Evolutionary conservation across 495 filamentous ascomycete species (phyloP).

Genomic region (Pyronema domesticum): DNA sequence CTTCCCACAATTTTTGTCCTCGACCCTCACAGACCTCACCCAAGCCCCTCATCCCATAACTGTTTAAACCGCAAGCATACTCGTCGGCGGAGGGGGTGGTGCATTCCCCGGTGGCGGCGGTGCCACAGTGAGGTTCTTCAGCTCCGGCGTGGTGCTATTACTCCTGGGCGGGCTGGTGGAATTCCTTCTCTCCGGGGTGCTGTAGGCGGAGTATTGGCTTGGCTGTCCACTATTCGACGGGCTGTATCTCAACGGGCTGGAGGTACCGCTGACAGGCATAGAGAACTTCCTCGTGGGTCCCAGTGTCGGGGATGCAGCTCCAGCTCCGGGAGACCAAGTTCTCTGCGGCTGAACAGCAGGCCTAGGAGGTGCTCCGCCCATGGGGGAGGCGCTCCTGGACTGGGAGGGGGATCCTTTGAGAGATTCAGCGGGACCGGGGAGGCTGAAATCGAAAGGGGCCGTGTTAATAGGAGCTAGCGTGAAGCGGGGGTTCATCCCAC

Average conservation of each 20-base stretch:
- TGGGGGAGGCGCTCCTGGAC: not conserved
- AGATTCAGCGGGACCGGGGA: not conserved
- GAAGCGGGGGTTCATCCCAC: not conserved
- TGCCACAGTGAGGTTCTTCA: too few relatives aligned
- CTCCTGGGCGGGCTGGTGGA: too few relatives aligned
- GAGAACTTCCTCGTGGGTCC: not conserved
- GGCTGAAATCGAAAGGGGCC: not conserved
- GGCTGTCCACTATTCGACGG: not conserved
- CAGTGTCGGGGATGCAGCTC: not conserved
- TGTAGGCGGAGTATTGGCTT: not conserved
- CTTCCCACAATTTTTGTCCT: too few relatives aligned
- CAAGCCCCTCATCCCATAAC: too few relatives aligned
- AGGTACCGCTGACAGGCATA: not conserved
- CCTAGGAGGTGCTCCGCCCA: not conserved
- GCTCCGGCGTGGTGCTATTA: too few relatives aligned
- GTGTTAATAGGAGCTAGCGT: not conserved
- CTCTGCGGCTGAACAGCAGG: not conserved
- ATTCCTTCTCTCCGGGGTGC: not conserved
- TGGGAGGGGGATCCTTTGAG: not conserved
- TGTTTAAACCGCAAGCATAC: too few relatives aligned
- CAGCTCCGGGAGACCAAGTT: not conserved
- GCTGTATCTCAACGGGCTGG: conserved; percentile 1
- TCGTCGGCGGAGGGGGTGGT: too few relatives aligned
- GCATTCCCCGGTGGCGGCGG: too few relatives aligned
- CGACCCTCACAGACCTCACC: too few relatives aligned